Base-by-base conservation (phyloP, 345 rosid genomes). In the Laguncularia racemosa region DNA sequence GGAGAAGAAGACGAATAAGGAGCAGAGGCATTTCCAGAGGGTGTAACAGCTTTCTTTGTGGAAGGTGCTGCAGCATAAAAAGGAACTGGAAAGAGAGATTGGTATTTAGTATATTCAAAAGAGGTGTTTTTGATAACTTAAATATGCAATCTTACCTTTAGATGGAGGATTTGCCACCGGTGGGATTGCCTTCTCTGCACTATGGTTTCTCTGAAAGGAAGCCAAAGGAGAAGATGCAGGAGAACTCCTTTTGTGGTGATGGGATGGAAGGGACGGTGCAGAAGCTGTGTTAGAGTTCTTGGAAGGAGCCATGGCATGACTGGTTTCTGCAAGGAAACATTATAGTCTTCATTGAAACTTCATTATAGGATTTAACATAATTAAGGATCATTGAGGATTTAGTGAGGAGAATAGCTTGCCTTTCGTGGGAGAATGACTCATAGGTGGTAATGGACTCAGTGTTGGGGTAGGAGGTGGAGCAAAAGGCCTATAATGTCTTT, bases 391-490 rank as follows among this genome's bases (percentile, higher is more conserved):
- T 50, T 14, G 21, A 18, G 21, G 46, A 17, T 15, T 18, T 15
- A 2, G n/a, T 17, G 14, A 16, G n/a, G 15, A 46, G 7, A 33
- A 48, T 47, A 58, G 52, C 28, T 15, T 53, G 60, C 70, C 64
- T 60, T 51, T 52, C 13, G 56, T 44, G 23, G 65, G 65, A 53
- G 67, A 63, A 48, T 48, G 59, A 19, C 53, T 55, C 11, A 16
- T 0, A 1, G 65, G 60, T 53, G 70, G 56, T 18, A 53, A 43
- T 52, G 59, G 28, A 17, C 12, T 49, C 48, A 75, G 58, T 57
- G 61, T 70, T 60, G 66, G 65, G 63, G 67, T 56, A 17, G 76
- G 62, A 3, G 95, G 93, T 62, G 84, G 71, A 47, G 83, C 72
- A 73, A 64, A 71, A 2, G 98, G 98, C 64, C 57, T 71, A 63